These are phyloP conservation scores for Cinchona pubescens DNA, from an alignment of 257 asterid genomes.

Conservation along the genomic window DNA sequence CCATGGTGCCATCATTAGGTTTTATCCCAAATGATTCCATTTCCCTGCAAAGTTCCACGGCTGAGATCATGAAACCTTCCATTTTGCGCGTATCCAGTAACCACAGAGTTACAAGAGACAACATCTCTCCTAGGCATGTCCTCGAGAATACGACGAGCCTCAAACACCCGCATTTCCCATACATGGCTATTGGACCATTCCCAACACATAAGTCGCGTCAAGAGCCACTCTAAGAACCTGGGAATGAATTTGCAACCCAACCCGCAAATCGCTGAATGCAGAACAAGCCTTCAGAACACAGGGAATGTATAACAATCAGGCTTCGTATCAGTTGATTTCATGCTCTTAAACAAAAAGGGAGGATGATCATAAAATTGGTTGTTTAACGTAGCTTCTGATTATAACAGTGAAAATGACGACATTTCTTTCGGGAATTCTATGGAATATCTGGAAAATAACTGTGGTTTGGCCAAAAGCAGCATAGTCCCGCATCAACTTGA, in stretches of 20 bases:
- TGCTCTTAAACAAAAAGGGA: slow-evolving; percentile 47
- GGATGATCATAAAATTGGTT: slow-evolving; percentile 54
- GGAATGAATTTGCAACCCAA: slow-evolving; percentile 66
- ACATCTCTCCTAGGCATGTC: slow-evolving; percentile 62
- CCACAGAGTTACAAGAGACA: too few species aligned
- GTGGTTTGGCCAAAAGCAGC: slow-evolving; percentile 51
- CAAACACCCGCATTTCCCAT: slow-evolving; percentile 83
- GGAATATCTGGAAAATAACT: slow-evolving; percentile 61
- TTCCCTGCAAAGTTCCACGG: slow-evolving; percentile 65
- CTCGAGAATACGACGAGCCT: slow-evolving; percentile 56
- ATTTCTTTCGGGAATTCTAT: slow-evolving; percentile 58
- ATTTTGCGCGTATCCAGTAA: slow-evolving; percentile 63
- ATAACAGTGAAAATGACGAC: slow-evolving; percentile 59
- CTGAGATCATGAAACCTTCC: slow-evolving; percentile 68
- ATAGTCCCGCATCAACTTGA: slow-evolving; percentile 77
- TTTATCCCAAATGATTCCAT: slow-evolving; percentile 50
- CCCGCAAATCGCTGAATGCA: slow-evolving; percentile 36
- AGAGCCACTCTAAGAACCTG: slow-evolving; percentile 62
- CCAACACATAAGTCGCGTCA: slow-evolving; percentile 56
- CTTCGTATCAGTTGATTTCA: slow-evolving; percentile 35
- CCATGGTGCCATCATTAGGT: slow-evolving; percentile 85
- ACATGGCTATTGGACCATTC: slow-evolving; percentile 77
- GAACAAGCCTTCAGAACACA: slow-evolving; percentile 84
- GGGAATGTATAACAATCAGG: slow-evolving; percentile 86
- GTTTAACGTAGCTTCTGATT: slow-evolving; percentile 80